Conservation (phyloP, 23 red algal genomes). For the Gracilaria domingensis region DNA sequence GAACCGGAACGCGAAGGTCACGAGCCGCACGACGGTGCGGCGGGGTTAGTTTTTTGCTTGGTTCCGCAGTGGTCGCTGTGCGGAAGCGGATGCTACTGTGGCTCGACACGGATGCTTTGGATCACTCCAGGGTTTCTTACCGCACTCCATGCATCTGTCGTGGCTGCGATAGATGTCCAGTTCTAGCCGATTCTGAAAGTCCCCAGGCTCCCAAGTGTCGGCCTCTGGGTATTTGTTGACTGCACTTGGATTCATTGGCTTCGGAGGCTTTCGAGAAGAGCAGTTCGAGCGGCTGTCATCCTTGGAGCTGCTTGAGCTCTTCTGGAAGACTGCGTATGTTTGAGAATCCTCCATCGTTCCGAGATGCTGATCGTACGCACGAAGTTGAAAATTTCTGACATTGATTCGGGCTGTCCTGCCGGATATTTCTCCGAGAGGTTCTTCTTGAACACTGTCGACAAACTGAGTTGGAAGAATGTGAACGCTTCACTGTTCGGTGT, state of each 20-base stretch:
- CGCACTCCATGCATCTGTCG: constrained; percentile 20
- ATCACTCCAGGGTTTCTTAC: neutral
- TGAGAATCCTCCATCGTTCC: neutral
- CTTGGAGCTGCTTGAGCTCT: neutral
- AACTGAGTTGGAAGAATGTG: neutral
- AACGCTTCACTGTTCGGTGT: neutral
- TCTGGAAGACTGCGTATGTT: neutral
- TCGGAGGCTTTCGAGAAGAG: neutral
- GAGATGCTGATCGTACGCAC: neutral
- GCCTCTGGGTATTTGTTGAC: neutral
- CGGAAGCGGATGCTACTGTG: neutral
- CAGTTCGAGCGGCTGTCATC: neutral
- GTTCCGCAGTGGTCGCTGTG: neutral
- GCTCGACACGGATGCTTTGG: neutral
- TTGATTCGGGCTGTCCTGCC: neutral
- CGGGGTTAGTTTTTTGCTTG: neutral
- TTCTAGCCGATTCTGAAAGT: neutral
- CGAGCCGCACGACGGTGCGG: neutral
- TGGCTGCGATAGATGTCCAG: neutral
- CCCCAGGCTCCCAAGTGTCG: neutral
- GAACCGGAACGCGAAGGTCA: neutral
- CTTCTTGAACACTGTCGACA: neutral
- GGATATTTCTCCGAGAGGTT: neutral
- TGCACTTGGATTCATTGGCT: neutral
- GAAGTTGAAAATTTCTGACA: constrained; percentile 3